Conservation (phyloP, 2,329 filamentous ascomycete genomes). For the Dactylellina drechsleri region DNA sequence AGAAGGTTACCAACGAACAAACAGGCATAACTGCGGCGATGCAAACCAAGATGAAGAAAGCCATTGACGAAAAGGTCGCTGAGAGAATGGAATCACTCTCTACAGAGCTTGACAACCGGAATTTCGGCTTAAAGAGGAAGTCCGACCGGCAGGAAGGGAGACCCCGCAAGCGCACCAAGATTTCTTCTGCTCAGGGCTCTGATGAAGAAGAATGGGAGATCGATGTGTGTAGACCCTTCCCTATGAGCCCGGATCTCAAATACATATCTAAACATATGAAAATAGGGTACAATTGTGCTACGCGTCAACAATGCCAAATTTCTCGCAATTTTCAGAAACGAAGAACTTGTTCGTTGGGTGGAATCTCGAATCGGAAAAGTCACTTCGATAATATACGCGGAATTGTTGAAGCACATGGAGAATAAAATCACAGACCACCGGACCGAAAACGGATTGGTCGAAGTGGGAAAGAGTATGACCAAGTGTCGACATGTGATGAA, state of each 20-base stretch:
- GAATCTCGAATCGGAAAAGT: constrained; percentile 75
- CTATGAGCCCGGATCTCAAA: constrained; percentile 4
- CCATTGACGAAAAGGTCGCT: constrained; percentile 70
- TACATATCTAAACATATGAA: constrained; percentile 18
- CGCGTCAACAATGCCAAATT: constrained; percentile 87
- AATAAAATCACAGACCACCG: constrained; percentile 68
- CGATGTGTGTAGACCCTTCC: constrained; percentile 49
- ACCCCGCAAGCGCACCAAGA: constrained; percentile 55
- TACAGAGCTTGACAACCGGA: constrained; percentile 64
- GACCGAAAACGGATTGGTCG: constrained; percentile 32
- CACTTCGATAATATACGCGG: constrained; percentile 81
- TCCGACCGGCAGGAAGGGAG: constrained; percentile 58
- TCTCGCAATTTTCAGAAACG: constrained; percentile 81
- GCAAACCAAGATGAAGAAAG: constrained; percentile 73
- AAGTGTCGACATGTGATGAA: constrained; percentile 50
- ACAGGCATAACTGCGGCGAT: constrained; percentile 68
- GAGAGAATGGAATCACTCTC: constrained; percentile 68
- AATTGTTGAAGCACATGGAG: constrained; percentile 77
- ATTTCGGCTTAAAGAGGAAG: constrained; percentile 58
- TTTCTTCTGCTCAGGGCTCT: constrained; percentile 10
- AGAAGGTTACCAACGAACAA: constrained; percentile 67
- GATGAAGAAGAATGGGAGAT: constrained; percentile 58
- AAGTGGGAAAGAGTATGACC: constrained; percentile 44
- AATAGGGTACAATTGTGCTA: constrained; percentile 76
- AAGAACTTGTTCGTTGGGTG: constrained; percentile 77